phyloP scores from a whole-genome alignment of 2,329 filamentous ascomycete genomes.

The Allantophomopsis cytisporea region DNA sequence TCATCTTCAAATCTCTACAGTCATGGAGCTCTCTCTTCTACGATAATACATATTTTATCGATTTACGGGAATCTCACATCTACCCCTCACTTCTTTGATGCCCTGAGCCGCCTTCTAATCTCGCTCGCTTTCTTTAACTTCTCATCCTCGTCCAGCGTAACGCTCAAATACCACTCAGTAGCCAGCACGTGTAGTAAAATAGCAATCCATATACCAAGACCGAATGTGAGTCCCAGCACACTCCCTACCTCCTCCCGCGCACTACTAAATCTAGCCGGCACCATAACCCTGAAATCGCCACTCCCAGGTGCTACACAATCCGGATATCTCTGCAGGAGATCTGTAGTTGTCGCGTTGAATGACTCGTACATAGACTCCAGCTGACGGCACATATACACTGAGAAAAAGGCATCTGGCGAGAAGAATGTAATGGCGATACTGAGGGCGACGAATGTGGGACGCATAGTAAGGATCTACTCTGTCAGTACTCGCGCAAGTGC shows the following conservation, averaged over 20 bases:
- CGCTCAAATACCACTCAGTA: slow-evolving; percentile 1
- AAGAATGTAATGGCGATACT: not conserved
- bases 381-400: slow-evolving; percentile 2
- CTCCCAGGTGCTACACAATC: not conserved
- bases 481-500: not conserved
- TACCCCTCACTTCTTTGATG: not conserved
- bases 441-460: slow-evolving; percentile 1
- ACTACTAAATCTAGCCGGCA: slow-evolving; percentile 1
- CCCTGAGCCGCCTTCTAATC: slow-evolving; percentile 2
- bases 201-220: slow-evolving; percentile 1
- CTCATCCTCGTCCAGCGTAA: not conserved
- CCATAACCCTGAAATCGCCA: not conserved
- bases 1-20: too few relatives aligned
- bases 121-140: slow-evolving; percentile 1
- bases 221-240: slow-evolving; percentile 3
- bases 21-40: too few relatives aligned
- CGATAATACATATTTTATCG: too few relatives aligned
- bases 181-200: not conserved
- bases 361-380: slow-evolving; percentile 3
- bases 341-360: not conserved
- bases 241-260: slow-evolving; percentile 1
- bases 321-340: not conserved
- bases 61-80: too few relatives aligned
- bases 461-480: slow-evolving; percentile 4
- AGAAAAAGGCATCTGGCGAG: not conserved